phyloP scores from a whole-genome alignment of 257 asterid genomes.

The Euphrasia confusa region DNA sequence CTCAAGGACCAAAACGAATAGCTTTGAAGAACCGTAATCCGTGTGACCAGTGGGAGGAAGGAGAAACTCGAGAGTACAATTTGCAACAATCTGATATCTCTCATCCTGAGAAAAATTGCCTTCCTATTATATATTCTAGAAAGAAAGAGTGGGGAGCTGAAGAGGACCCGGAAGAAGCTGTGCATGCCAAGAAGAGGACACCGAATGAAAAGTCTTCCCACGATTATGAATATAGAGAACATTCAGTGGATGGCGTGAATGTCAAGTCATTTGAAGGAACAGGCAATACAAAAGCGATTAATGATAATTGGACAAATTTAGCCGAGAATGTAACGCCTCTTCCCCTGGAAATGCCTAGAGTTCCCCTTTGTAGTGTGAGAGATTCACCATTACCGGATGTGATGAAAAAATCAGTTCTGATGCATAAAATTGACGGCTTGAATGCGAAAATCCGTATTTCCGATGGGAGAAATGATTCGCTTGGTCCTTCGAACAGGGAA shows the following conservation, averaged over 20 bases:
- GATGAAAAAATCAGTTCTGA: conserved; percentile 46
- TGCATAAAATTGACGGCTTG: conserved; percentile 77
- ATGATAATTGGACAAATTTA: conserved; percentile 38
- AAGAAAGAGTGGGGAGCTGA: conserved; percentile 85
- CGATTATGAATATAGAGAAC: conserved; percentile 34
- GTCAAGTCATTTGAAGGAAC: conserved; percentile 39
- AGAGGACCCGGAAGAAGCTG: conserved; percentile 48
- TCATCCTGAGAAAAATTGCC: conserved; percentile 35
- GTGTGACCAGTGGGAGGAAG: conserved; percentile 50
- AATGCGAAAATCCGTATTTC: conserved; percentile 74
- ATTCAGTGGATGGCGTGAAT: conserved; percentile 33
- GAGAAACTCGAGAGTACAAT: conserved; percentile 40
- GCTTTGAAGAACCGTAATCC: conserved; percentile 45
- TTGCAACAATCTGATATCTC: conserved; percentile 31
- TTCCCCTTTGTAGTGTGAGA: conserved; percentile 30
- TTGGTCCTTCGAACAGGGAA: conserved; percentile 30
- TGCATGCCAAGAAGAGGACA: conserved; percentile 31
- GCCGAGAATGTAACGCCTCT: conserved; percentile 32
- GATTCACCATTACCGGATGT: conserved; percentile 36
- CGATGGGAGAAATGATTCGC: conserved; percentile 47
- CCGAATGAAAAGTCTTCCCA: conserved; percentile 34
- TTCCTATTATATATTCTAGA: conserved; percentile 31
- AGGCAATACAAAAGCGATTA: conserved; percentile 31
- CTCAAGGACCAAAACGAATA: conserved; percentile 42
- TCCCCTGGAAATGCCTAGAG: conserved; percentile 35